These are phyloP conservation scores for Galerina sulciceps DNA, from an alignment of 768 basidiomycete species.

Conservation along the genomic window DNA sequence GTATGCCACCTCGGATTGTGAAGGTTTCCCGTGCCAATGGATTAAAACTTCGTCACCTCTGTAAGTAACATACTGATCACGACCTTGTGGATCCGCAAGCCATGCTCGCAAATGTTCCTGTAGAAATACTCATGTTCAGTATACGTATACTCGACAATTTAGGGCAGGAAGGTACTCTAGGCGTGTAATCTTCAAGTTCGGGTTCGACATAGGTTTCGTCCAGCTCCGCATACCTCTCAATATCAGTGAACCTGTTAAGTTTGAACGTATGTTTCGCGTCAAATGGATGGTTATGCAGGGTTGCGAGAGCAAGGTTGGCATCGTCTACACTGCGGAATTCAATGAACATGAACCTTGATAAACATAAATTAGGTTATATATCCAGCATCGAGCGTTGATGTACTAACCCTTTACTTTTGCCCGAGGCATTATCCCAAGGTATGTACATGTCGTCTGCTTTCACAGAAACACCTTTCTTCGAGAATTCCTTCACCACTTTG, in stretches of 20 bases:
- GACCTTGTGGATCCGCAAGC: conserved; percentile 89
- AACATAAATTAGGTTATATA: conserved; percentile 2
- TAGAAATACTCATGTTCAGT: conserved; percentile 4
- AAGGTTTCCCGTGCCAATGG: conserved; percentile 91
- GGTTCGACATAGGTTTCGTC: conserved; percentile 83
- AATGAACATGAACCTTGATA: conserved; percentile 76
- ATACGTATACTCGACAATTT: background rate
- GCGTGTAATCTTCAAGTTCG: conserved; percentile 68
- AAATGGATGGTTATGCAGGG: conserved; percentile 81
- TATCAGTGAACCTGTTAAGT: conserved; percentile 87
- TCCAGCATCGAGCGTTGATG: background rate
- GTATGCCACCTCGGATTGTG: conserved; percentile 80
- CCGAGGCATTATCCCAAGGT: conserved; percentile 84
- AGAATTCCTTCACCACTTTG: conserved; percentile 85
- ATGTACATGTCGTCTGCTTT: conserved; percentile 80
- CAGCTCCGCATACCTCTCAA: conserved; percentile 79
- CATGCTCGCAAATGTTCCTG: conserved; percentile 96
- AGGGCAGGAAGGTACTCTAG: conserved; percentile 56
- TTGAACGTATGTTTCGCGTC: conserved; percentile 86
- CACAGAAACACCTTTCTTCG: conserved; percentile 76
- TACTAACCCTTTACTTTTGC: conserved; percentile 90
- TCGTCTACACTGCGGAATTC: conserved; percentile 76
- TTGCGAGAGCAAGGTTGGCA: conserved; percentile 65
- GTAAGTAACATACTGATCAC: conserved; percentile 96
- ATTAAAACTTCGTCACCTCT: conserved; percentile 90